Percentiles rank a stretch among this genome's conserved stretches.
Evolutionary conservation across 768 basidiomycete genomes (phyloP).

Genomic region (Clitopilus passeckerianus): DNA sequence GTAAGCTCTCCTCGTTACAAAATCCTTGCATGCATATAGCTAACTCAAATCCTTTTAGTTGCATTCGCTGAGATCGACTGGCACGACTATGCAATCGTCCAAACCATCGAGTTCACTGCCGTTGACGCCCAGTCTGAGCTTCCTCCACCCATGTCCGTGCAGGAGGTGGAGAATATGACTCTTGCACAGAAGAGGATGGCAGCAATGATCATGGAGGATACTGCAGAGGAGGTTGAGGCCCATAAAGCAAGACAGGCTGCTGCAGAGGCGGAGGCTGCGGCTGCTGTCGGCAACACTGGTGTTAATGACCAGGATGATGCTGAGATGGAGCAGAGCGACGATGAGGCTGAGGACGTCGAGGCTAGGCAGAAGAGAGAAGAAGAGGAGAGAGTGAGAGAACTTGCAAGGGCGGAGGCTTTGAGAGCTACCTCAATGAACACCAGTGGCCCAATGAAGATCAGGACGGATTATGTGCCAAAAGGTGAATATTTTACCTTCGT

Average conservation of each 20-base stretch:
- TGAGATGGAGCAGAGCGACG: conserved; percentile 85
- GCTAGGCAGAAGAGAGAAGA: conserved; percentile 64
- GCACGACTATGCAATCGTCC: conserved; percentile 98
- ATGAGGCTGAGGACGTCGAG: conserved; percentile 62
- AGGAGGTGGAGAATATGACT: conserved; percentile 95
- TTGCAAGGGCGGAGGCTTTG: conserved; percentile 74
- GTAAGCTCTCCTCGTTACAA: conserved; percentile 41
- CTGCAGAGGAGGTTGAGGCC: conserved; percentile 81
- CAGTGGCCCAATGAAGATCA: conserved; percentile 85
- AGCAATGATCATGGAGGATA: conserved; percentile 96
- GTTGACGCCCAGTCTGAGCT: conserved; percentile 89
- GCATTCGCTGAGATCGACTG: conserved; percentile 98
- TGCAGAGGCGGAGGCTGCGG: conserved; percentile 80
- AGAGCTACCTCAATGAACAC: conserved; percentile 74
- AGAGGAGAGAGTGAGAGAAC: conserved; percentile 63
- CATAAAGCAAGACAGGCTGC: conserved; percentile 78
- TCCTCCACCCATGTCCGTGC: conserved; percentile 93
- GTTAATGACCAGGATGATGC: conserved; percentile 48
- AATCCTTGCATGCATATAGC: conserved; percentile 2
- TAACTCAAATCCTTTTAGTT: conserved; percentile 33
- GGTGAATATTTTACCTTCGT: conserved; percentile 42
- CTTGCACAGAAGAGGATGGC: conserved; percentile 97
- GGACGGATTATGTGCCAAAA: conserved; percentile 94
- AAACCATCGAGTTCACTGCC: conserved; percentile 95
- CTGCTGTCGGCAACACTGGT: conserved; percentile 67